A percentile compares a stretch with the other conserved stretches of the same genome.
Evolutionary conservation across 352 stramenopile species (phyloP).

Genomic region (Globisporangium nodosum): DNA sequence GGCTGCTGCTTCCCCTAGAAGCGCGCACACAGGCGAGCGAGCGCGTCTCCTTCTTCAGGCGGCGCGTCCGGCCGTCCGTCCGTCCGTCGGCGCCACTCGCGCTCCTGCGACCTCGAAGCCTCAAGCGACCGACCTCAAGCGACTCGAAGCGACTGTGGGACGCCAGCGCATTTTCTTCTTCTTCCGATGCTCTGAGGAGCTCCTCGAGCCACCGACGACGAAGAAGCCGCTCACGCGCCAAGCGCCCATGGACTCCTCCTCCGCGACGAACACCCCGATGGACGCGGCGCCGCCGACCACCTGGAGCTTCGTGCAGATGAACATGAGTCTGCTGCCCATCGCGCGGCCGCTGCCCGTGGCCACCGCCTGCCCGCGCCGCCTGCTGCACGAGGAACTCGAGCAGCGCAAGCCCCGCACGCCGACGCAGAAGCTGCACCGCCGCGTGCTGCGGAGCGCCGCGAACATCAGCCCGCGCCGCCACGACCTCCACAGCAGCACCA

Average conservation of each 20-base stretch:
- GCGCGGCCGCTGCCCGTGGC: constrained; percentile 56
- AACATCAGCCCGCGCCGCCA: constrained; percentile 72
- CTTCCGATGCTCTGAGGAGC: not conserved
- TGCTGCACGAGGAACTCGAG: constrained; percentile 38
- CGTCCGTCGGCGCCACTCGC: not conserved
- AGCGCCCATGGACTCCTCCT: too few relatives aligned
- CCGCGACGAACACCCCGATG: not conserved
- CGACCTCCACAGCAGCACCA: constrained; percentile 11
- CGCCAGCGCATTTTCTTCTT: not conserved
- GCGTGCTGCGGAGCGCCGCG: constrained; percentile 34
- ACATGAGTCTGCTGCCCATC: constrained; percentile 78
- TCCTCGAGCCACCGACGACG: not conserved
- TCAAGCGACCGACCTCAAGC: not conserved
- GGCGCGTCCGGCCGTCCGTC: too few relatives aligned
- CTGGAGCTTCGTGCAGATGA: constrained; percentile 86
- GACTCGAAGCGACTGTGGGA: too few relatives aligned
- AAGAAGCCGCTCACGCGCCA: too few relatives aligned
- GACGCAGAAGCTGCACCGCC: constrained; percentile 52
- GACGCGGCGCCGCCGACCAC: constrained; percentile 13
- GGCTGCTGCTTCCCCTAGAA: too few relatives aligned
- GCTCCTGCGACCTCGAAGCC: not conserved
- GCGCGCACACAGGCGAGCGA: too few relatives aligned
- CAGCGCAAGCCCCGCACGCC: constrained; percentile 48
- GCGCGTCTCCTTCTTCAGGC: too few relatives aligned
- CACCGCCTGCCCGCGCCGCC: constrained; percentile 23